phyloP scores from a whole-genome alignment of 768 basidiomycete genomes.

The Russula sp. region DNA sequence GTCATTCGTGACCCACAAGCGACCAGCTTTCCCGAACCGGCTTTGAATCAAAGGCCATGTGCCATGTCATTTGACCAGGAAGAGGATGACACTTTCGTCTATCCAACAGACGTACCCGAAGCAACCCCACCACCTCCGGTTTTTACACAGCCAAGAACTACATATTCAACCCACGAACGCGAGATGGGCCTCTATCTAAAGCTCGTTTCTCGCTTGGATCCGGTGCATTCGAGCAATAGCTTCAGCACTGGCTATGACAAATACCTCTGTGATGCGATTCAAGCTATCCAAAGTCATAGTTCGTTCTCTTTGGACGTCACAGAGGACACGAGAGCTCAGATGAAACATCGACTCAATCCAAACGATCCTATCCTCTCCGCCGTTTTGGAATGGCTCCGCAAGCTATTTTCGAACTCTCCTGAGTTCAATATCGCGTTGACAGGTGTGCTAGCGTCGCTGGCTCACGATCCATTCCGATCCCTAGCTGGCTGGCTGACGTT shows the following conservation, averaged over 20 bases:
- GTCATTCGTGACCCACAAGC: conserved; percentile 63
- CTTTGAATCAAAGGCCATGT: conserved; percentile 17
- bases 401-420: conserved; percentile 80
- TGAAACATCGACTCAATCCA: conserved; percentile 71
- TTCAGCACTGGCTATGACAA: conserved; percentile 85
- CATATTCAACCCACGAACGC: conserved; percentile 72
- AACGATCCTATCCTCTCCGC: conserved; percentile 68
- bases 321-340: conserved; percentile 32
- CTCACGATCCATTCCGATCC: conserved; percentile 79
- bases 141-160: conserved; percentile 61
- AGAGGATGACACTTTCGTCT: conserved; percentile 42
- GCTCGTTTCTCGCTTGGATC: conserved; percentile 71
- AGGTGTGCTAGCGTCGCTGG: conserved; percentile 70
- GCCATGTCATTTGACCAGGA: conserved; percentile 22
- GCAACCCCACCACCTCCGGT: conserved; percentile 12
- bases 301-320: conserved; percentile 46
- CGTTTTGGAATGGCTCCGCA: conserved; percentile 61
- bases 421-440: conserved; percentile 87
- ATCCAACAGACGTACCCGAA: conserved; percentile 31
- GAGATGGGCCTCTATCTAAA: conserved; percentile 77
- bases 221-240: conserved; percentile 55
- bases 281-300: conserved; percentile 56
- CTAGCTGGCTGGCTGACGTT: conserved; percentile 87
- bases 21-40: conserved; percentile 65
- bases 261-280: conserved; percentile 70